Percentiles rank a stretch among this genome's conserved stretches.
phyloP scores from a whole-genome alignment of 345 rosid genomes.

The Dovyalis caffra region DNA sequence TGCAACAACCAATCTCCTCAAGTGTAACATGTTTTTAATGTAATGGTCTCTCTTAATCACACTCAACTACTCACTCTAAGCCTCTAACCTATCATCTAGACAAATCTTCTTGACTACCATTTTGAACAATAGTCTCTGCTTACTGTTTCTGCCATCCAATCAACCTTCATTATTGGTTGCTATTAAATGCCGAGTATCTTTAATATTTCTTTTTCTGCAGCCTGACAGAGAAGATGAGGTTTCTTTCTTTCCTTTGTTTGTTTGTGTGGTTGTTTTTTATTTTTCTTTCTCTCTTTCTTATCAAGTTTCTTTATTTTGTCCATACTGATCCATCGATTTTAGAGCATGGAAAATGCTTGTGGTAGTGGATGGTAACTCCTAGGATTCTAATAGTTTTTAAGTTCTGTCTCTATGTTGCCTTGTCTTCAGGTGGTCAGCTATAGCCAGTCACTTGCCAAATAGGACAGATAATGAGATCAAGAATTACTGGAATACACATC shows the following conservation, averaged over 20 bases:
- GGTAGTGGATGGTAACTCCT: slow-evolving; percentile 12
- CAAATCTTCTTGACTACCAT: neutral
- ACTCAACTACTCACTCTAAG: neutral
- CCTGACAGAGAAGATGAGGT: neutral
- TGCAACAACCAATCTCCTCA: neutral
- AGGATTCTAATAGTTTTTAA: slow-evolving; percentile 12
- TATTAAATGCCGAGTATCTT: neutral
- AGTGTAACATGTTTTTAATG: neutral
- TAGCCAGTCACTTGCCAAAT: slow-evolving; percentile 30
- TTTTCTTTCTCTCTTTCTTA: neutral
- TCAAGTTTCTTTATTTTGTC: neutral
- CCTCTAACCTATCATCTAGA: neutral
- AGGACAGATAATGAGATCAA: slow-evolving; percentile 33
- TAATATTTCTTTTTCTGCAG: neutral
- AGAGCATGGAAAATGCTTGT: slow-evolving; percentile 17
- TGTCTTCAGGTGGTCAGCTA: slow-evolving; percentile 33
- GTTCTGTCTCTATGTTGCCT: slow-evolving; percentile 7
- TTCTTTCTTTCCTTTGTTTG: neutral
- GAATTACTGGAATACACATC: slow-evolving; percentile 35
- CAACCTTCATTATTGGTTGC: slow-evolving; percentile 5
- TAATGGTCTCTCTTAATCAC: slow-evolving; percentile 6
- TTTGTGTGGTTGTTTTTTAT: too few species aligned
- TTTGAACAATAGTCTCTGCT: slow-evolving; percentile 2
- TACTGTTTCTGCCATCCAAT: slow-evolving; percentile 2
- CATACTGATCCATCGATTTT: slow-evolving; percentile 1